Conservation (phyloP, 805 yeast genomes). For the Metschnikowia sp. region DNA sequence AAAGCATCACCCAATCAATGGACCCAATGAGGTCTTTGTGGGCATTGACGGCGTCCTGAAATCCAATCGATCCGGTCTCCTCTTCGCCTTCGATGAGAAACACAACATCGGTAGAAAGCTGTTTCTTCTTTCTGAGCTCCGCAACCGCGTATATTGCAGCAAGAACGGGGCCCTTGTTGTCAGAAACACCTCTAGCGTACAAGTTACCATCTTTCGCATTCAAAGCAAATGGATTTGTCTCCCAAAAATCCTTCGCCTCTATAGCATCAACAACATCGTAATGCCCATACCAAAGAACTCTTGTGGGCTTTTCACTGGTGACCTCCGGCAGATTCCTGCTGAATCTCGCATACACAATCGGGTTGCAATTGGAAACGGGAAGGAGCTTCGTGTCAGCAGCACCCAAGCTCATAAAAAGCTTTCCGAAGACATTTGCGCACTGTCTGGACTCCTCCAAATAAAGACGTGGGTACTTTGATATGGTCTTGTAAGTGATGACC, state of each 20-base stretch:
- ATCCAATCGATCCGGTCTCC: constrained; percentile 88
- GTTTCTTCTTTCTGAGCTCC: constrained; percentile 49
- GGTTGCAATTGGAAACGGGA: constrained; percentile 77
- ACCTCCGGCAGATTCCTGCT: constrained; percentile 24
- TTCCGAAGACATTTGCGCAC: constrained; percentile 74
- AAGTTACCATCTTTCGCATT: constrained; percentile 79
- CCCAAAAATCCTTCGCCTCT: constrained; percentile 56
- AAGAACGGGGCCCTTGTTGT: constrained; percentile 89
- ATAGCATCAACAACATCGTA: constrained; percentile 90
- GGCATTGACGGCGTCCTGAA: constrained; percentile 59
- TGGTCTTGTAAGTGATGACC: constrained; percentile 68
- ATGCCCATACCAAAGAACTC: constrained; percentile 89
- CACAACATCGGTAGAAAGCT: constrained; percentile 67
- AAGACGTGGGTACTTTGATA: constrained; percentile 67
- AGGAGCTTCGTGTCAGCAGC: constrained; percentile 63
- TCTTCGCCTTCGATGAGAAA: constrained; percentile 94
- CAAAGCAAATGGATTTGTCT: constrained; percentile 71
- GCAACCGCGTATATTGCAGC: constrained; percentile 89
- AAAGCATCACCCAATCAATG: constrained; percentile 84
- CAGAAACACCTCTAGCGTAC: constrained; percentile 90
- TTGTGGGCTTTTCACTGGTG: constrained; percentile 15
- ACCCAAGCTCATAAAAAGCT: constrained; percentile 64
- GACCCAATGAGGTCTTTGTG: constrained; percentile 55
- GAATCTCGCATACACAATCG: constrained; percentile 78
- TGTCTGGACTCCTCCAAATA: constrained; percentile 77